Conservation (phyloP, 495 filamentous ascomycete species). For the Emericellopsis terricola region DNA sequence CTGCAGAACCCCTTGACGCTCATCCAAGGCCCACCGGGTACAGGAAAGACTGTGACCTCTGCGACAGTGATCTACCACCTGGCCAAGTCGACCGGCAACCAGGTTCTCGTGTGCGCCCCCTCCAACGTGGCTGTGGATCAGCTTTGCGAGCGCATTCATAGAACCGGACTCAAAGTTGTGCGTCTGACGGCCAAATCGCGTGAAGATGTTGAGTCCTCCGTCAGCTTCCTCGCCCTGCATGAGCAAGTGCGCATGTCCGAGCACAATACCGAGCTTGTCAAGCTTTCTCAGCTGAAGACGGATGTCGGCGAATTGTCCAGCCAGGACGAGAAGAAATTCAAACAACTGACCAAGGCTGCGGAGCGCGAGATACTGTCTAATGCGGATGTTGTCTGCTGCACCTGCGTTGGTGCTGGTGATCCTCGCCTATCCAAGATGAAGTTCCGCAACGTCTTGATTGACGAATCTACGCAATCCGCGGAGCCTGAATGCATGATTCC, state of each 20-base stretch:
- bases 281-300: slow-evolving; percentile 78
- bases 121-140: slow-evolving; percentile 99
- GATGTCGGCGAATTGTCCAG: slow-evolving; percentile 86
- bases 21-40: slow-evolving; percentile 94
- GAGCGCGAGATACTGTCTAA: slow-evolving; percentile 93
- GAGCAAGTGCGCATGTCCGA: slow-evolving; percentile 97
- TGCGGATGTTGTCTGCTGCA: slow-evolving; percentile 97
- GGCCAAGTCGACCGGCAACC: slow-evolving; percentile 84
- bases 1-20: slow-evolving; percentile 82
- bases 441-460: slow-evolving; percentile 91
- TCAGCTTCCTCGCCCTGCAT: slow-evolving; percentile 86
- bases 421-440: slow-evolving; percentile 90
- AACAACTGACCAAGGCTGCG: slow-evolving; percentile 79
- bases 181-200: slow-evolving; percentile 95
- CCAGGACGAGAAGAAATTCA: slow-evolving; percentile 96
- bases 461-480: slow-evolving; percentile 97
- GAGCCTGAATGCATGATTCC: slow-evolving; percentile 99
- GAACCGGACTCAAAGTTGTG: slow-evolving; percentile 90
- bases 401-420: slow-evolving; percentile 94
- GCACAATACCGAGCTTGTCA: slow-evolving; percentile 80
- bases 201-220: slow-evolving; percentile 93
- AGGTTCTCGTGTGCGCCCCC: slow-evolving; percentile 90
- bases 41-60: slow-evolving; percentile 98
- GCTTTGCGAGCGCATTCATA: slow-evolving; percentile 92
- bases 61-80: slow-evolving; percentile 98